Evolutionary conservation across 1,284 basidiomycete genomes (phyloP).

Genomic region (Cryptococcus amylolentus): DNA sequence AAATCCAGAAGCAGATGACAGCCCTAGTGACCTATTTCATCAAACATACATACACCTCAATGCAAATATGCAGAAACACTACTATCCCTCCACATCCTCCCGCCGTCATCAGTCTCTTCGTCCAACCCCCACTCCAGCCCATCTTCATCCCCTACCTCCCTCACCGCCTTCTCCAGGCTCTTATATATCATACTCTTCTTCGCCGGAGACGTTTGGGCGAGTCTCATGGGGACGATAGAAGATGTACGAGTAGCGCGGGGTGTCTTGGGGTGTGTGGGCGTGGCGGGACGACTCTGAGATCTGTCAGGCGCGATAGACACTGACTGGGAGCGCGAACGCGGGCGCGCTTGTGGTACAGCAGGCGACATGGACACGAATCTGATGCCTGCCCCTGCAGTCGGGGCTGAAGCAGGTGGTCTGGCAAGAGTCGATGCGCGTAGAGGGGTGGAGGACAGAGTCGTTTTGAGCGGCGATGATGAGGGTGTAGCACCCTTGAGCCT

Average conservation of each 20-base stretch:
- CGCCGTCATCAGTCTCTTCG: conserved; percentile 32
- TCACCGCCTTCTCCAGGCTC: conserved; percentile 18
- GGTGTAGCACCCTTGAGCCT: background rate
- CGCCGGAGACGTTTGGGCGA: conserved; percentile 5
- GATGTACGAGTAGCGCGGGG: background rate
- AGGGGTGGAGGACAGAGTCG: background rate
- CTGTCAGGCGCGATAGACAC: too few relatives aligned
- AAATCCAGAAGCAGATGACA: too few relatives aligned
- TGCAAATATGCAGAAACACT: conserved; percentile 20
- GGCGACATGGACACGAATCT: conserved; percentile 2
- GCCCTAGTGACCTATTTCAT: too few relatives aligned
- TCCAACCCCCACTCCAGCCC: conserved; percentile 41
- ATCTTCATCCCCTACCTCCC: conserved; percentile 22
- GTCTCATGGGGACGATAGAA: background rate
- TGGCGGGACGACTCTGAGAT: conserved; percentile 1
- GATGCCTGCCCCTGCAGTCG: conserved; percentile 4
- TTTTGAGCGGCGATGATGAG: background rate
- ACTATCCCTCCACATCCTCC: conserved; percentile 32
- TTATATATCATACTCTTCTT: conserved; percentile 14
- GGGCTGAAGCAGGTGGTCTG: background rate
- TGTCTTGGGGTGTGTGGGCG: background rate
- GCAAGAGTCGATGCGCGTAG: background rate
- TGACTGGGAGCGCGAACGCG: conserved; percentile 4
- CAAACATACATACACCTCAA: background rate
- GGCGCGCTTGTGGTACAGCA: conserved; percentile 1